These are phyloP conservation scores for Solanum aculeatissimum DNA, from an alignment of 305 asterid genomes.

Conservation along the genomic window DNA sequence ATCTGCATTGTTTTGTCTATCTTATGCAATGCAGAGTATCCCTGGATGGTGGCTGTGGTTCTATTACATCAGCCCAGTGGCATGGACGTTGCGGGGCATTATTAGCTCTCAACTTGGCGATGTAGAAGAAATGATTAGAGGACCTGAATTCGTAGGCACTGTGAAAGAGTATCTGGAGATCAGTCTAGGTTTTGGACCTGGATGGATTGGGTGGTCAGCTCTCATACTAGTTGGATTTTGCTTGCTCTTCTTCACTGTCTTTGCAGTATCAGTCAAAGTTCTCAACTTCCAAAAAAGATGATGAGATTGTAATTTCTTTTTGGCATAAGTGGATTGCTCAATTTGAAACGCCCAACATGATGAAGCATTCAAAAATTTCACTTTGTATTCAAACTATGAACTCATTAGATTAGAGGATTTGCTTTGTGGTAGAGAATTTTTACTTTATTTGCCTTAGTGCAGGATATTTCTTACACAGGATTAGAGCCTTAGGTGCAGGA, in stretches of 20 bases:
- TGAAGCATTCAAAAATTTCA: neutral
- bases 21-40: conserved; percentile 28
- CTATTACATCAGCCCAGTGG: conserved; percentile 68
- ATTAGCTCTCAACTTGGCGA: conserved; percentile 80
- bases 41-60: conserved; percentile 96
- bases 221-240: conserved; percentile 40
- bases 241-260: conserved; percentile 39
- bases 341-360: neutral
- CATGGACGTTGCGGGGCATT: conserved; percentile 77
- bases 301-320: neutral
- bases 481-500: neutral
- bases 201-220: conserved; percentile 37
- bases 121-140: conserved; percentile 41
- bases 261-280: conserved; percentile 52
- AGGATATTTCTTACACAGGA: neutral
- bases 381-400: neutral
- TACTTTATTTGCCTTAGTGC: neutral
- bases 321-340: neutral
- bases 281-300: conserved; percentile 69
- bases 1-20: neutral
- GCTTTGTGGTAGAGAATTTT: neutral
- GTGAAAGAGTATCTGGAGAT: conserved; percentile 49
- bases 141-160: conserved; percentile 52
- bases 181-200: conserved; percentile 45
- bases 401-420: neutral